These are phyloP conservation scores for Calonectria pauciramosa DNA, from an alignment of 2,329 filamentous ascomycete genomes.

Conservation along the genomic window DNA sequence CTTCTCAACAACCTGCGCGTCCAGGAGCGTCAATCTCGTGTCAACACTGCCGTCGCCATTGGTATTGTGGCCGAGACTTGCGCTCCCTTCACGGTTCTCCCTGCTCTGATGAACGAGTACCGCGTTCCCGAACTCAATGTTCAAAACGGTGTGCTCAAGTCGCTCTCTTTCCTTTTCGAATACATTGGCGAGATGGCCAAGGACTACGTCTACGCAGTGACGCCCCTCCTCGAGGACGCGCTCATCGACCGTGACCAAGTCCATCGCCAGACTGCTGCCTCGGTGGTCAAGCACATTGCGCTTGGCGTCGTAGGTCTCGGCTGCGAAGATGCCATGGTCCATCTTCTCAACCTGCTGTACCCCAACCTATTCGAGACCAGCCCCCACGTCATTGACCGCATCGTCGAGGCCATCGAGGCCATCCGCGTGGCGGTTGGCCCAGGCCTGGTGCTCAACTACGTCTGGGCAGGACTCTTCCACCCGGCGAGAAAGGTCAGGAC, in stretches of 20 bases:
- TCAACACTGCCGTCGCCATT: constrained; percentile 98
- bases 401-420: constrained; percentile 97
- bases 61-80: constrained; percentile 99
- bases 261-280: constrained; percentile 95
- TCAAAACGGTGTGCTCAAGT: constrained; percentile 98
- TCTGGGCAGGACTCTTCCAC: constrained; percentile 98
- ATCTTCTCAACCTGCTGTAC: constrained; percentile 94
- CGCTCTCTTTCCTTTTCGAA: constrained; percentile 96
- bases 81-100: constrained; percentile 98
- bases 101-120: constrained; percentile 99
- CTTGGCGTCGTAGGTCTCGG: constrained; percentile 97
- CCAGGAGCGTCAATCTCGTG: constrained; percentile 96
- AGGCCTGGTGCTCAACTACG: constrained; percentile 95
- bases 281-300: constrained; percentile 97
- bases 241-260: constrained; percentile 98
- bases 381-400: constrained; percentile 97
- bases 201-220: constrained; percentile 99
- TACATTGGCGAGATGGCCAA: constrained; percentile 99
- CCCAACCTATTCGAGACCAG: constrained; percentile 98
- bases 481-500: constrained; percentile 93
- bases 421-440: constrained; percentile 94
- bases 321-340: constrained; percentile 98
- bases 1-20: constrained; percentile 96
- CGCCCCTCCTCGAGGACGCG: constrained; percentile 94
- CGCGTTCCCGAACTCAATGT: constrained; percentile 98